Percentiles rank a stretch among this genome's conserved stretches.
Evolutionary conservation across 768 basidiomycete species (phyloP).

Genomic region (Phlebiopsis flavidoalba): DNA sequence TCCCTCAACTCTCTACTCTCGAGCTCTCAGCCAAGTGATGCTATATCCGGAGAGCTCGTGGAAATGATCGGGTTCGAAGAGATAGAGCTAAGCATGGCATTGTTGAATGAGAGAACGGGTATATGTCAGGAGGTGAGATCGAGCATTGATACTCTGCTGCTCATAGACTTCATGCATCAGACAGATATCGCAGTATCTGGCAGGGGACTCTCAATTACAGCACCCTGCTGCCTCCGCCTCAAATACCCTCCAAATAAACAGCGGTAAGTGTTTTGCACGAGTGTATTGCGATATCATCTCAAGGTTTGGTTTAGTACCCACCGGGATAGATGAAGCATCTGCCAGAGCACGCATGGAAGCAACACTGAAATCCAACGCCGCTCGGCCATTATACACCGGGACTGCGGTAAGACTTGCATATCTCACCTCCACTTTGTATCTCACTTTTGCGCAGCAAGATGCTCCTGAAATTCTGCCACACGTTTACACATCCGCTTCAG

Average conservation of each 20-base stretch:
- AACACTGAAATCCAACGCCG: constrained; percentile 52
- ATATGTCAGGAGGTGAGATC: constrained; percentile 44
- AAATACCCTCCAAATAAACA: background rate
- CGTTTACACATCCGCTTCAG: constrained; percentile 72
- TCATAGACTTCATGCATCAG: background rate
- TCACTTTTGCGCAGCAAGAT: constrained; percentile 23
- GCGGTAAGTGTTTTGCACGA: background rate
- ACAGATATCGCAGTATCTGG: constrained; percentile 6
- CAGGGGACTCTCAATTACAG: background rate
- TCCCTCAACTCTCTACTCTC: constrained; percentile 36
- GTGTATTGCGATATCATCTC: background rate
- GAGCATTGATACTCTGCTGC: background rate
- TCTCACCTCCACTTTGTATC: background rate
- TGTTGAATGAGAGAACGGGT: constrained; percentile 52
- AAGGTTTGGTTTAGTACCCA: too few species aligned
- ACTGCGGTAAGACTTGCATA: constrained; percentile 37
- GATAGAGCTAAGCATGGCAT: constrained; percentile 70
- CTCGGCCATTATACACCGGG: constrained; percentile 59
- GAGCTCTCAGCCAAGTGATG: constrained; percentile 52
- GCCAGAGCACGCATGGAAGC: constrained; percentile 61
- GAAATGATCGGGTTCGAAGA: constrained; percentile 81
- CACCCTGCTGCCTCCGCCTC: background rate
- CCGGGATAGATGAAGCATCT: constrained; percentile 33
- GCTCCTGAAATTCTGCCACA: constrained; percentile 71
- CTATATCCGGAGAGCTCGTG: constrained; percentile 70